These are phyloP conservation scores for Magnolia changhungtana DNA, from an alignment of 164 flowering plant genomes.

Conservation along the genomic window DNA sequence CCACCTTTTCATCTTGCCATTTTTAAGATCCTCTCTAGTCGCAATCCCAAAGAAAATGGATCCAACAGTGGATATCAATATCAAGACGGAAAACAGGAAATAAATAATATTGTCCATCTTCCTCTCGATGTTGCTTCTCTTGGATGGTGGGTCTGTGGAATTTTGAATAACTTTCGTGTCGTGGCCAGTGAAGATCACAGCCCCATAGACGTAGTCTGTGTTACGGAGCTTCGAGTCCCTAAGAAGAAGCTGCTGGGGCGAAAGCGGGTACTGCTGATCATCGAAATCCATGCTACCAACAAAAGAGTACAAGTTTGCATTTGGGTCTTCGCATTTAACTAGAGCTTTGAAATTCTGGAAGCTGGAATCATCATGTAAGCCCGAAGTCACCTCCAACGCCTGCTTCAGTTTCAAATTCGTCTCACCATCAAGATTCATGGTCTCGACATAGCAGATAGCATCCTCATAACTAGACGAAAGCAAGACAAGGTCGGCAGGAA, in stretches of 20 bases:
- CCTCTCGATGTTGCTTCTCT: slow-evolving; percentile 83
- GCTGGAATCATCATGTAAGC: slow-evolving; percentile 45
- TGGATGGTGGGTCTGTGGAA: slow-evolving; percentile 83
- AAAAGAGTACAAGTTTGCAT: slow-evolving; percentile 80
- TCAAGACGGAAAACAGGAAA: slow-evolving; percentile 51
- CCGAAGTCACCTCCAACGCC: slow-evolving; percentile 67
- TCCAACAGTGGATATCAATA: slow-evolving; percentile 54
- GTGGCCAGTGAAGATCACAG: slow-evolving; percentile 81
- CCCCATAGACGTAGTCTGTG: slow-evolving; percentile 82
- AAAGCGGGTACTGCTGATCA: slow-evolving; percentile 56
- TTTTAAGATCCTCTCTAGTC: slow-evolving; percentile 56
- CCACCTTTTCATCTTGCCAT: slow-evolving; percentile 65
- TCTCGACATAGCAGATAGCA: slow-evolving; percentile 88
- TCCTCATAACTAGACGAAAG: slow-evolving; percentile 90
- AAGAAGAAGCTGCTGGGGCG: slow-evolving; percentile 84
- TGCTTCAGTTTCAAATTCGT: slow-evolving; percentile 91
- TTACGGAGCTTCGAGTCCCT: slow-evolving; percentile 91
- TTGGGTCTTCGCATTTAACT: slow-evolving; percentile 92
- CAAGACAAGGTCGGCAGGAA: slow-evolving; percentile 87
- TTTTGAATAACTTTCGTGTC: slow-evolving; percentile 97
- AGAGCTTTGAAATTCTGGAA: slow-evolving; percentile 61
- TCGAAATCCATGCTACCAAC: slow-evolving; percentile 76
- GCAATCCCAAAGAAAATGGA: slow-evolving; percentile 68
- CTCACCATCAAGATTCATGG: slow-evolving; percentile 98
- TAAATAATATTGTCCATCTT: slow-evolving; percentile 81